Evolutionary conservation across 2,329 filamentous ascomycete genomes (phyloP).

Genomic region (Fusarium subglutinans): DNA sequence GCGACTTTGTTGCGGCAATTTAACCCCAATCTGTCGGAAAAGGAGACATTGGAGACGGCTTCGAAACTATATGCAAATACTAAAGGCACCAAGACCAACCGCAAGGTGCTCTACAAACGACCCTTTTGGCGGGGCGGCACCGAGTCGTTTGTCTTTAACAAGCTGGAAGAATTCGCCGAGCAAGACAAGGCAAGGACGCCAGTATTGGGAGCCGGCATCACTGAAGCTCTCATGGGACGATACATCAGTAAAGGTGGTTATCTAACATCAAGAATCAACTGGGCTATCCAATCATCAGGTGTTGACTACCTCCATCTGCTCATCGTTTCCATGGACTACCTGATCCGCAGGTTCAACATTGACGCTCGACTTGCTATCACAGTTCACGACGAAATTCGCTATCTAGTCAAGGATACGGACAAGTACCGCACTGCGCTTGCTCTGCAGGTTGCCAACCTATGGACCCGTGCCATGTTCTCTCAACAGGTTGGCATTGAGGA

Average conservation of each 20-base stretch:
- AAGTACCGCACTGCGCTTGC: constrained; percentile 92
- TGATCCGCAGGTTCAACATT: constrained; percentile 85
- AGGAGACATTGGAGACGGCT: constrained; percentile 79
- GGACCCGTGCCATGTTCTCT: constrained; percentile 97
- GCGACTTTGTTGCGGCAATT: constrained; percentile 91
- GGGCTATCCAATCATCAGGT: constrained; percentile 97
- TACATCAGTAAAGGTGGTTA: constrained; percentile 91
- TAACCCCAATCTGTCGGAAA: constrained; percentile 84
- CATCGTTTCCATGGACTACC: constrained; percentile 93
- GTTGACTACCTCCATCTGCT: constrained; percentile 97
- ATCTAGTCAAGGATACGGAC: constrained; percentile 85
- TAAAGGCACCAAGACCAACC: constrained; percentile 86
- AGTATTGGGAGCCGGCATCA: constrained; percentile 93
- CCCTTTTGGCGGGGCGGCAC: constrained; percentile 96
- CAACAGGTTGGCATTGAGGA: constrained; percentile 97
- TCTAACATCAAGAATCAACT: constrained; percentile 96
- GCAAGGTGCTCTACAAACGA: constrained; percentile 75
- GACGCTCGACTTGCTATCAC: constrained; percentile 88
- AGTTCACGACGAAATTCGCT: constrained; percentile 97
- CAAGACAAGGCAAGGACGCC: constrained; percentile 91
- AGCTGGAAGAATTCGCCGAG: constrained; percentile 96
- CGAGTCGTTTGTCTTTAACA: constrained; percentile 98
- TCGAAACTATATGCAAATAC: constrained; percentile 86
- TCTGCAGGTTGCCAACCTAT: constrained; percentile 91
- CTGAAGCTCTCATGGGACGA: constrained; percentile 89